Base-by-base conservation (phyloP, 805 yeast genomes). In the Phaffomyces antillensis region DNA sequence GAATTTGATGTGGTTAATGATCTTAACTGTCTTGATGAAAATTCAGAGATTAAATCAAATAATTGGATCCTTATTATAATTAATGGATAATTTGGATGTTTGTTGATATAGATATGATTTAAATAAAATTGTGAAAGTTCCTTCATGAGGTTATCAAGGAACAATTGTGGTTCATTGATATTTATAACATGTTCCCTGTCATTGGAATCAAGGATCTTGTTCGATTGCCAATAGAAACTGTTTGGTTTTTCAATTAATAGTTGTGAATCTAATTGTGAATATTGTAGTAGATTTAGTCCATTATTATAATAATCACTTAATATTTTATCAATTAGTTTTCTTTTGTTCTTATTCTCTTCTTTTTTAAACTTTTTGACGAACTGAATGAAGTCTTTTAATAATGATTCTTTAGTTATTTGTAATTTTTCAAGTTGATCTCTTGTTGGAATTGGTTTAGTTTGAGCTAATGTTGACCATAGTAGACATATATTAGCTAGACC, bases 201-300 rank as follows among this genome's bases (percentile, higher is more conserved):
- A 2, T 57, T 50, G 2, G 61, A 54, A 23, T 59, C 52, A 5
- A 59, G 47, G 0, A 64, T 52, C 9, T 62, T 56, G 2, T 65
- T 53, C 4, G 62, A 54, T 7, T 55, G 54, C 78, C 77, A 73
- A 28, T 51, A 49, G 44, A 55, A 61, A 2, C 52, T 49, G 24
- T 50, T 62, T 0, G 89, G 81, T 46, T 75, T 72, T 52, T 81
- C 84, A 3, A 84, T 75, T 37, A 84, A 65, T 37, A 74, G 55
- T 52, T 81, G 85, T 43, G 83, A 76, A 52, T 86, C 93, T 6
- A 84, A 63, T 48, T 83, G 88, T 0, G 93, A 81, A 36, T 80
- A 56, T 56, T 86, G 95, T 16, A 79, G 66, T 1, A 81, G 62
- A 51, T 81, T 82, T 37, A 83, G 58, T 0, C 88, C 88, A 7